Evolutionary conservation across 176 grass and related monocot genomes (phyloP).

Genomic region (Luzula sylvatica): DNA sequence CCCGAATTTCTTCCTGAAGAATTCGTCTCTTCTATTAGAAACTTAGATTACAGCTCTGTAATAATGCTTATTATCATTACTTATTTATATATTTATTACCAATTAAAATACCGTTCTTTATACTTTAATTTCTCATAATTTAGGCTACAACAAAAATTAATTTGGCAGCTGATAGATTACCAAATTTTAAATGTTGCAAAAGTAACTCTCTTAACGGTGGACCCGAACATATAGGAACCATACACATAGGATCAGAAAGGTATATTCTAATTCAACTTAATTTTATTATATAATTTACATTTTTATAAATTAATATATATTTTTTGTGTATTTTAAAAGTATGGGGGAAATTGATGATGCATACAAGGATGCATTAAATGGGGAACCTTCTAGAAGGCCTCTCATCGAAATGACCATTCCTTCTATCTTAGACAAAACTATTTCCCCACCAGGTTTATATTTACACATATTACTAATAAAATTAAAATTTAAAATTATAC

Average conservation of each 20-base stretch:
- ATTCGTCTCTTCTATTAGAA: constrained; percentile 67
- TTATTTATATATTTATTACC: too few species aligned
- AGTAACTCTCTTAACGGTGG: constrained; percentile 40
- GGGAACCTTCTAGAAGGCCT: constrained; percentile 82
- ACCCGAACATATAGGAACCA: constrained; percentile 88
- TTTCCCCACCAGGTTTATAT: constrained; percentile 72
- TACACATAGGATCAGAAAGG: constrained; percentile 98
- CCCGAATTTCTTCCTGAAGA: constrained; percentile 49
- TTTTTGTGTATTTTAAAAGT: constrained; percentile 43
- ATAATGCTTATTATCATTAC: too few species aligned
- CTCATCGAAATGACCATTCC: constrained; percentile 98
- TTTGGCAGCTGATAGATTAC: constrained; percentile 79
- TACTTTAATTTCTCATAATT: background rate
- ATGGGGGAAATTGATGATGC: constrained; percentile 88
- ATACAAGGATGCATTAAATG: constrained; percentile 63
- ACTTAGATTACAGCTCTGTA: constrained; percentile 97
- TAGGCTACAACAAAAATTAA: constrained; percentile 98
- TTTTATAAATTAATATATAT: background rate
- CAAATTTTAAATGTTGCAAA: constrained; percentile 78
- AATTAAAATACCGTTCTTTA: background rate
- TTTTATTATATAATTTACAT: background rate
- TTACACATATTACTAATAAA: too few species aligned
- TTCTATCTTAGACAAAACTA: constrained; percentile 90
- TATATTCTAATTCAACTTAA: constrained; percentile 14
- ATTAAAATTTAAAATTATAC: too few species aligned